phyloP scores from a whole-genome alignment of 257 asterid genomes.

The Solanum stenotomum region DNA sequence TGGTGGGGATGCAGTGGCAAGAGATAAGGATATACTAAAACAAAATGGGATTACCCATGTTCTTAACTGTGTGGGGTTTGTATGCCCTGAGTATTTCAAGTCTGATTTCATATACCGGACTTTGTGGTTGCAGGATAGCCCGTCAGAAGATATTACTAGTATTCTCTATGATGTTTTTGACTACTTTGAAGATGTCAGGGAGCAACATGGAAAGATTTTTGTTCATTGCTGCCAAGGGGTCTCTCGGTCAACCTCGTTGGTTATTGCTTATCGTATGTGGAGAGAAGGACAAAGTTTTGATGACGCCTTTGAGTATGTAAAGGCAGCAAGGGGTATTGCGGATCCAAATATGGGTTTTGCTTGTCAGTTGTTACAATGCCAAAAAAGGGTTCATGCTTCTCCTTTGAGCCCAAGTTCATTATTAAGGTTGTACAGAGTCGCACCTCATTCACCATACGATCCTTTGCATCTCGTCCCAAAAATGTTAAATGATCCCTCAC shows the following conservation, averaged over 20 bases:
- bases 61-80: conserved; percentile 48
- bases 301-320: conserved; percentile 42
- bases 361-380: conserved; percentile 42
- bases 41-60: conserved; percentile 36
- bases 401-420: conserved; percentile 43
- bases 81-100: conserved; percentile 40
- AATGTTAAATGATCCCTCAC: conserved; percentile 38
- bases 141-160: conserved; percentile 48
- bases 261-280: conserved; percentile 46
- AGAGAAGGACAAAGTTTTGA: conserved; percentile 48
- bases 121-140: conserved; percentile 52
- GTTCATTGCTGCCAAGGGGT: conserved; percentile 53
- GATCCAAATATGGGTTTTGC: conserved; percentile 57
- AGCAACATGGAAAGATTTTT: conserved; percentile 36
- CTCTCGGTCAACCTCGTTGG: conserved; percentile 45
- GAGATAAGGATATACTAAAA: conserved; percentile 33
- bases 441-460: conserved; percentile 48
- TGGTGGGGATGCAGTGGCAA: conserved; percentile 46
- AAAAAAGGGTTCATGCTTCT: conserved; percentile 41
- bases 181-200: conserved; percentile 47
- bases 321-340: conserved; percentile 45
- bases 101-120: conserved; percentile 35
- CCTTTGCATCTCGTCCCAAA: conserved; percentile 46
- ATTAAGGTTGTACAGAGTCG: conserved; percentile 31
- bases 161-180: conserved; percentile 51